phyloP scores from a whole-genome alignment of 2,329 filamentous ascomycete genomes.

The Fusarium guadeloupense region DNA sequence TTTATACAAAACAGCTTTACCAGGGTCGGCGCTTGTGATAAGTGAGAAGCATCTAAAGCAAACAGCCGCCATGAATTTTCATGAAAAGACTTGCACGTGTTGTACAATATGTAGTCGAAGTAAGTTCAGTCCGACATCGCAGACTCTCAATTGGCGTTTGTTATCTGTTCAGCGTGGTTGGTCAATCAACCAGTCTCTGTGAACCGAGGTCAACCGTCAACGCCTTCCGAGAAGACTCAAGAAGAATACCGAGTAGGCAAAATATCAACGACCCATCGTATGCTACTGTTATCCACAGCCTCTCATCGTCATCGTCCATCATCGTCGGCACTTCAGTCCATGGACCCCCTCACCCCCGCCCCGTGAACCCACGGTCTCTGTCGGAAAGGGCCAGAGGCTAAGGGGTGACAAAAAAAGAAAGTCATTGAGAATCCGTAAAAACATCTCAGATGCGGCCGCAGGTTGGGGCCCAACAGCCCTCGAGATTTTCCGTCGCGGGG shows the following conservation, averaged over 20 bases:
- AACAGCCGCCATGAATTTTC: background rate
- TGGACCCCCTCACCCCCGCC: constrained; percentile 10
- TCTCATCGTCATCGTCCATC: constrained; percentile 29
- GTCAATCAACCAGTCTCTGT: background rate
- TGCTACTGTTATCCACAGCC: background rate
- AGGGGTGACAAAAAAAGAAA: constrained; percentile 13
- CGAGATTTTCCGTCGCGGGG: constrained; percentile 11
- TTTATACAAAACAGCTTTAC: too few species aligned
- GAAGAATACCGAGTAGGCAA: constrained; percentile 4
- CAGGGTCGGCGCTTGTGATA: too few species aligned
- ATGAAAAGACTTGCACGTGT: background rate
- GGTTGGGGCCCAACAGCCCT: constrained; percentile 5
- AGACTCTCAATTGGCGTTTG: background rate
- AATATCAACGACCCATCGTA: background rate
- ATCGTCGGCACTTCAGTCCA: constrained; percentile 21
- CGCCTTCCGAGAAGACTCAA: background rate
- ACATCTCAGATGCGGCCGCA: constrained; percentile 9
- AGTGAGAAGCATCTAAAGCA: background rate
- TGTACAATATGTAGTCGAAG: background rate
- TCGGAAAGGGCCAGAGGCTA: constrained; percentile 7
- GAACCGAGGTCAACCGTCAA: background rate
- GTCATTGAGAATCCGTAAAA: constrained; percentile 7
- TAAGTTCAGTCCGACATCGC: background rate
- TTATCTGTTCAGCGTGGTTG: background rate
- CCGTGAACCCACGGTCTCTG: constrained; percentile 5